Base-by-base conservation (phyloP, 2,329 filamentous ascomycete species). In the Diaporthe longicolla region DNA sequence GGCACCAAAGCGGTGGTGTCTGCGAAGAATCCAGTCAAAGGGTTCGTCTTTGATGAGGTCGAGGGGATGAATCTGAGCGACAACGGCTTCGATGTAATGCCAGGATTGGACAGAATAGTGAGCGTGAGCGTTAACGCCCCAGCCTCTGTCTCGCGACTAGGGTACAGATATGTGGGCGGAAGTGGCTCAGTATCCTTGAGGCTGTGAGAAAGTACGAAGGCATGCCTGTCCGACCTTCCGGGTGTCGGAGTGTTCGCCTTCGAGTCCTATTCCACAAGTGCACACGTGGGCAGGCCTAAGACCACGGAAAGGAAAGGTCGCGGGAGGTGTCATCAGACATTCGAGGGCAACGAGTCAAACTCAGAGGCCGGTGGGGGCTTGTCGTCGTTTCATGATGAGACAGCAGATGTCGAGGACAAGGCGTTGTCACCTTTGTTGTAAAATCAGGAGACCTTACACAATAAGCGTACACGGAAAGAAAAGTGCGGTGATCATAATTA, bases 51-150 rank as follows among this genome's bases (percentile, higher is more conserved):
- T 24, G 85, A 87, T 72, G 87, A 89, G 74, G 82, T 82, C 7
- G 82, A 84, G 11, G 84, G 80, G 0, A 79, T 88, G 26, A 81
- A 78, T 52, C 81, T 90, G 71, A 89, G 86, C 45, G 89, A 91
- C 77, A 91, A 91, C 75, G 85, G 88, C 1, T 86, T 92, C 24
- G 90, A 92, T 78, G 26, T 92, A 13, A 81, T 91, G 15, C 90
- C 90, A 0, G 88, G 88, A 0, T 10, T 68, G 32, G 48, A 68
- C n/a, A 54, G 45, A 19, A 19, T 40, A 32, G 63, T 68, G n/a
- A 40, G n/a, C 63, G 63, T 68, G 32, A 40, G n/a, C 40, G n/a
- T 68, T 10, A 26, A 54, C n/a, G 32, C 63, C 9, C 63, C 48
- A 35, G 29, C 32, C 15, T 54, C 63, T 29, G 9, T 54, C 63